A percentile compares a stretch with the other conserved stretches of the same genome.
Evolutionary conservation across 768 basidiomycete species (phyloP).

Genomic region (Mycena venus): DNA sequence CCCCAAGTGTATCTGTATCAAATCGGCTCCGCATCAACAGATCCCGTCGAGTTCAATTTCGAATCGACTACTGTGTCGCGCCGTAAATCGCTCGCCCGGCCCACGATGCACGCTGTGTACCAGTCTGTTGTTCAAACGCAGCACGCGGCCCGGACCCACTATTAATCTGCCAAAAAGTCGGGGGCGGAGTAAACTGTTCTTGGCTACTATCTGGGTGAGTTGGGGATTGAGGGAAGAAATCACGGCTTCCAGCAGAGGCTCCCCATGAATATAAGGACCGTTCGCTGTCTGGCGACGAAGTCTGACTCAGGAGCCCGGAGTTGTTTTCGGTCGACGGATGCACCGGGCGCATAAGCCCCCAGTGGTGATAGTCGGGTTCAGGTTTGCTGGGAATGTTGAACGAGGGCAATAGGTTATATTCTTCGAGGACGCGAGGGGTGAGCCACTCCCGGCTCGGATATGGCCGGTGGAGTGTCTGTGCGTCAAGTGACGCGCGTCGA

Average conservation of each 20-base stretch:
- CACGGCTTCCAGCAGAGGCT: neutral
- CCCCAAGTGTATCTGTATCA: neutral
- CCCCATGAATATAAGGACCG: constrained; percentile 13
- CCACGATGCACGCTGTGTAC: neutral
- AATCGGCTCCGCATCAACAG: neutral
- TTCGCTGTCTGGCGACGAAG: neutral
- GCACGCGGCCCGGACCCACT: neutral
- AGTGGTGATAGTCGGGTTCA: neutral
- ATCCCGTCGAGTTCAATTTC: neutral
- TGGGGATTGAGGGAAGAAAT: neutral
- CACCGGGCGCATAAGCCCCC: constrained; percentile 8
- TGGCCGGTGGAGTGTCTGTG: neutral
- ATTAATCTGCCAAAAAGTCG: constrained; percentile 4
- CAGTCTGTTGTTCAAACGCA: neutral
- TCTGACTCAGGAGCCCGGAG: neutral
- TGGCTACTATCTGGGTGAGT: neutral
- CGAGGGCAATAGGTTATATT: neutral
- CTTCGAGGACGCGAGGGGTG: neutral
- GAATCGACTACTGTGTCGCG: neutral
- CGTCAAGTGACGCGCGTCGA: constrained; percentile 9
- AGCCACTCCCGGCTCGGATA: neutral
- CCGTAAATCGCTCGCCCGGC: neutral
- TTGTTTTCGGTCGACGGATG: constrained; percentile 15
- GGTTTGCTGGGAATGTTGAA: neutral
- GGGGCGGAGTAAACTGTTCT: neutral